A percentile compares a stretch with the other conserved stretches of the same genome.
Evolutionary conservation across 148 eudicot genomes (phyloP).

Genomic region (Diospyros kaki): DNA sequence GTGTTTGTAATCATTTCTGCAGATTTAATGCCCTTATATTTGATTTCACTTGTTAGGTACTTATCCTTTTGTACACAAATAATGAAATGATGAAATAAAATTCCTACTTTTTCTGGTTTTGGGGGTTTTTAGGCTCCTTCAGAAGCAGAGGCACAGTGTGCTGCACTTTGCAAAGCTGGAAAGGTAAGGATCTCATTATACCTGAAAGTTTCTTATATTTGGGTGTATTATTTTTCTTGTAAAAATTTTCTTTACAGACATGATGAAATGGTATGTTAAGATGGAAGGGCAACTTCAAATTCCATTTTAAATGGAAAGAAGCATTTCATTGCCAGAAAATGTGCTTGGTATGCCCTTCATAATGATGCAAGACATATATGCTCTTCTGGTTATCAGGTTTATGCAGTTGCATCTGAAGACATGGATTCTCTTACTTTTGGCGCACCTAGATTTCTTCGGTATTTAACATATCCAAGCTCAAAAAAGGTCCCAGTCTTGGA

Average conservation of each 20-base stretch:
- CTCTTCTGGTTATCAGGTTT: conserved; percentile 44
- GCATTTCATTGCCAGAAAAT: neutral
- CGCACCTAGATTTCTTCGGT: conserved; percentile 90
- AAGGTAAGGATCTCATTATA: conserved; percentile 48
- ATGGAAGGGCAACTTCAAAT: neutral
- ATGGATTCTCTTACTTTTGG: conserved; percentile 99
- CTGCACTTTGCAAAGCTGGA: conserved; percentile 86
- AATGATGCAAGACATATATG: neutral
- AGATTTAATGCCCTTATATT: neutral
- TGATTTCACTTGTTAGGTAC: neutral
- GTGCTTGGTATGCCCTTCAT: neutral
- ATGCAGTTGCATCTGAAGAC: conserved; percentile 97
- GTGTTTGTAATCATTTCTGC: neutral
- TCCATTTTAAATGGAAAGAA: neutral
- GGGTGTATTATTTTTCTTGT: neutral
- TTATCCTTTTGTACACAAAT: neutral
- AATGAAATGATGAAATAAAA: neutral
- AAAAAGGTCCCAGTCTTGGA: conserved; percentile 97
- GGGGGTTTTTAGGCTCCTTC: conserved; percentile 72
- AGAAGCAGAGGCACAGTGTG: conserved; percentile 99
- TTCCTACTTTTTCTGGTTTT: neutral
- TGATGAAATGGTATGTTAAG: neutral
- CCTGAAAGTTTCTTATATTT: neutral
- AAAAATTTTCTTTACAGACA: neutral
- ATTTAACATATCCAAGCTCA: conserved; percentile 97